Evolutionary conservation across 108 stramenopile species (phyloP).

Genomic region (Pseudonitzschia delicatissima): DNA sequence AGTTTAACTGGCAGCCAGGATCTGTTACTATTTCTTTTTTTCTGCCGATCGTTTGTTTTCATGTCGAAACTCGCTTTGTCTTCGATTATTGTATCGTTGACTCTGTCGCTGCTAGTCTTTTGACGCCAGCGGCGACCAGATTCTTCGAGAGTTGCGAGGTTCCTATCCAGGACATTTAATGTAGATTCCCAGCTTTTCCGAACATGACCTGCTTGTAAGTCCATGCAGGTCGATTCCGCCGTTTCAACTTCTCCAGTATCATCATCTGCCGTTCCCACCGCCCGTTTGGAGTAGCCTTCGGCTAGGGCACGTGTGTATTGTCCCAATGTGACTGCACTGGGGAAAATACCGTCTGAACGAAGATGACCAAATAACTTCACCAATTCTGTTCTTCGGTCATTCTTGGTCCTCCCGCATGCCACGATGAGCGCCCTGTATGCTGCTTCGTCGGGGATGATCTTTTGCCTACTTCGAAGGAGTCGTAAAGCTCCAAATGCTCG

Average conservation of each 20-base stretch:
- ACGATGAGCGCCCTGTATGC: conserved; percentile 81
- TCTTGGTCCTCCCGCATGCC: conserved; percentile 73
- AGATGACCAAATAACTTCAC: conserved; percentile 78
- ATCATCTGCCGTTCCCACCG: conserved; percentile 28
- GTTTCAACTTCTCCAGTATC: conserved; percentile 20
- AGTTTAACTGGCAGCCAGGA: conserved; percentile 66
- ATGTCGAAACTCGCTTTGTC: conserved; percentile 1
- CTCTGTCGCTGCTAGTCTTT: conserved; percentile 16
- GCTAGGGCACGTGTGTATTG: conserved; percentile 83
- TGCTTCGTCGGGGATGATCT: conserved; percentile 85
- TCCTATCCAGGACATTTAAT: conserved; percentile 56
- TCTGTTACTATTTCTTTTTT: conserved; percentile 17
- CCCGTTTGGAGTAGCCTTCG: conserved; percentile 80
- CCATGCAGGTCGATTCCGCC: conserved; percentile 9
- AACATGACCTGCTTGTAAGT: neutral
- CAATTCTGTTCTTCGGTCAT: conserved; percentile 70
- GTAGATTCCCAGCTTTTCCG: conserved; percentile 12
- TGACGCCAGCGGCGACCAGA: conserved; percentile 72
- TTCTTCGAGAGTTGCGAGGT: conserved; percentile 51
- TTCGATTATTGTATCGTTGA: neutral
- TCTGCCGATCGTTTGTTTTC: neutral
- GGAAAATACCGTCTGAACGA: conserved; percentile 79
- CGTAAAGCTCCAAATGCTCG: conserved; percentile 81
- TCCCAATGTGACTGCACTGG: conserved; percentile 82
- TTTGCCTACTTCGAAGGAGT: conserved; percentile 59